Evolutionary conservation across 129 eudicot genomes (phyloP).

Genomic region (Chrysanthemum makinoi): DNA sequence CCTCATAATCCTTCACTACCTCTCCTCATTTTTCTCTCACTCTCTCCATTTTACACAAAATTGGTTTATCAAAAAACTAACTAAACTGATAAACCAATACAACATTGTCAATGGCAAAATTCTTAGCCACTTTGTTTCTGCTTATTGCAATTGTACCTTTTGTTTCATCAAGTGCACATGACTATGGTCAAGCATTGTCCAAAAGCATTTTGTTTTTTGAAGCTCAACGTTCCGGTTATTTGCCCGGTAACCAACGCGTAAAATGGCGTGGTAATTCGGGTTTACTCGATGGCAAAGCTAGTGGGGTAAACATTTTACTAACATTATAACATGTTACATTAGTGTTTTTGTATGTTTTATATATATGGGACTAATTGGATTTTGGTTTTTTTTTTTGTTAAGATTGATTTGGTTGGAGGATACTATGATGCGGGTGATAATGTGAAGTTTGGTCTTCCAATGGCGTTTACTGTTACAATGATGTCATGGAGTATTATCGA

Average conservation of each 20-base stretch:
- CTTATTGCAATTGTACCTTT: conserved; percentile 40
- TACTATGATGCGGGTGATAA: conserved; percentile 98
- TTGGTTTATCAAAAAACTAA: conserved; percentile 41
- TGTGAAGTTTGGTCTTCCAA: conserved; percentile 95
- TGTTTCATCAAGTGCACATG: conserved; percentile 57
- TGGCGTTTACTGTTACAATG: conserved; percentile 98
- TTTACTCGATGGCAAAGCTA: conserved; percentile 72
- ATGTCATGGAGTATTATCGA: conserved; percentile 96
- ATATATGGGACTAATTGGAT: not conserved
- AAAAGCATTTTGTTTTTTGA: conserved; percentile 88
- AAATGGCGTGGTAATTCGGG: conserved; percentile 91
- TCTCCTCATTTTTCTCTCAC: conserved; percentile 24
- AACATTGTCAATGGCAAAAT: conserved; percentile 53
- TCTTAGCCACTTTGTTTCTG: conserved; percentile 48
- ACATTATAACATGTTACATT: no score
- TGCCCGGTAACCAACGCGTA: conserved; percentile 72
- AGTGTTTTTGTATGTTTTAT: no score
- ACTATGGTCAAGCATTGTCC: conserved; percentile 77
- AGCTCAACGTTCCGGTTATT: conserved; percentile 96
- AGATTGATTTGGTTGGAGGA: conserved; percentile 99
- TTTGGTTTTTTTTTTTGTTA: not conserved
- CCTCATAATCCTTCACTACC: conserved; percentile 45
- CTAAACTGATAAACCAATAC: conserved; percentile 51
- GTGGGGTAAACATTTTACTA: conserved; percentile 51
- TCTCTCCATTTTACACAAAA: conserved; percentile 16